A percentile compares a stretch with the other conserved stretches of the same genome.
These are phyloP conservation scores for Fusarium stilboides DNA, from an alignment of 2,329 filamentous ascomycete species.

Conservation along the genomic window DNA sequence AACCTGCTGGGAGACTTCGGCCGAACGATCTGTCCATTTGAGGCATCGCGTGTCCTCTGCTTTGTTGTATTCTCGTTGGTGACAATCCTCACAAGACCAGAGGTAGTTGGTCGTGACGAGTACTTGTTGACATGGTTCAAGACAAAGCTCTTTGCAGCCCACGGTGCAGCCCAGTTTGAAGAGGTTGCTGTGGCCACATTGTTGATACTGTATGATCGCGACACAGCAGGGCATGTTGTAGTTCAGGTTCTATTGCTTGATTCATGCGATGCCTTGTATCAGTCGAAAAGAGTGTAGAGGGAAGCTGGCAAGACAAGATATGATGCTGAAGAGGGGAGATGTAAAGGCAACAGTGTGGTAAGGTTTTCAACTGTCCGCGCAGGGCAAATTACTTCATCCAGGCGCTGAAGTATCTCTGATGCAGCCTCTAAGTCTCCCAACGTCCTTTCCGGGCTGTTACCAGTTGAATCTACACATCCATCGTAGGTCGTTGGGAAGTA, in stretches of 20 bases:
- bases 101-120: slow-evolving; percentile 47
- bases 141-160: slow-evolving; percentile 47
- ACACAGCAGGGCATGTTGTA: slow-evolving; percentile 53
- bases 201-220: slow-evolving; percentile 45
- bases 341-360: not conserved
- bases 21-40: slow-evolving; percentile 23
- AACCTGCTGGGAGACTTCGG: not conserved
- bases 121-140: slow-evolving; percentile 27
- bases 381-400: not conserved
- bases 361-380: slow-evolving; percentile 1
- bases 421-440: slow-evolving; percentile 21
- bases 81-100: slow-evolving; percentile 52
- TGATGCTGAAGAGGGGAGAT: not conserved
- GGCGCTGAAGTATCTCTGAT: not conserved
- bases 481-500: slow-evolving; percentile 31
- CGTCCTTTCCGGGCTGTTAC: slow-evolving; percentile 19
- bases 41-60: slow-evolving; percentile 23
- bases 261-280: no score
- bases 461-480: slow-evolving; percentile 18
- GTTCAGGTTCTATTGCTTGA: not conserved
- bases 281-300: not conserved
- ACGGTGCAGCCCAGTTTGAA: slow-evolving; percentile 51
- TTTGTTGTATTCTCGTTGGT: slow-evolving; percentile 9
- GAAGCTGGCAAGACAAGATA: not conserved
- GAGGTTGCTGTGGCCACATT: slow-evolving; percentile 49